Evolutionary conservation across 805 yeast genomes (phyloP).

Genomic region (Suhomyces vadensis): DNA sequence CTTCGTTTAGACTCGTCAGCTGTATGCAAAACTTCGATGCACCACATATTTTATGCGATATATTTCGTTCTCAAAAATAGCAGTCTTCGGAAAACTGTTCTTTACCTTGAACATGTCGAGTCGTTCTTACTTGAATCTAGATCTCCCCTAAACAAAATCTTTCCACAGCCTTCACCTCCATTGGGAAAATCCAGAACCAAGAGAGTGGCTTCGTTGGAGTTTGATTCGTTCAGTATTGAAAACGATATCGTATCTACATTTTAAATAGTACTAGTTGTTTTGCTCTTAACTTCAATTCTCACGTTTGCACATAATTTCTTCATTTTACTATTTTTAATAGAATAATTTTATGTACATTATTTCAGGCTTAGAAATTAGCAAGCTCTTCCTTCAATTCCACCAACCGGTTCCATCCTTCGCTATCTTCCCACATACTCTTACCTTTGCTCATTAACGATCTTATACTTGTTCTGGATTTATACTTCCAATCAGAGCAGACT

Average conservation of each 20-base stretch:
- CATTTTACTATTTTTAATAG: too few species aligned
- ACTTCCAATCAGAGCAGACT: slow-evolving; percentile 93
- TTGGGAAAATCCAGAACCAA: neutral
- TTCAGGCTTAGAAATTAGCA: too few species aligned
- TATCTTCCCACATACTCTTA: slow-evolving; percentile 73
- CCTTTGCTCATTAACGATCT: slow-evolving; percentile 81
- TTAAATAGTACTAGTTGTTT: too few species aligned
- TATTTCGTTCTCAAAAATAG: neutral
- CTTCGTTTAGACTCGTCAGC: slow-evolving; percentile 15
- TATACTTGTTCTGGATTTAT: slow-evolving; percentile 71
- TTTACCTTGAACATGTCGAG: neutral
- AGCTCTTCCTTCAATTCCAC: slow-evolving; percentile 49
- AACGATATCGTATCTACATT: slow-evolving; percentile 16
- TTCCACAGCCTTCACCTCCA: neutral
- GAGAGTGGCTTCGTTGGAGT: slow-evolving; percentile 25
- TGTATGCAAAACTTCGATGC: slow-evolving; percentile 17
- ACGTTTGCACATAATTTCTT: too few species aligned
- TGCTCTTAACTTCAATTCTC: too few species aligned
- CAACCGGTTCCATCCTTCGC: slow-evolving; percentile 73
- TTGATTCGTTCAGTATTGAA: slow-evolving; percentile 24
- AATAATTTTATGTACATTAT: too few species aligned
- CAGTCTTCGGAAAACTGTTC: neutral
- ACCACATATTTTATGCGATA: neutral
- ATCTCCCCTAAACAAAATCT: neutral
- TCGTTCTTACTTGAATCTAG: neutral